A percentile compares a stretch with the other conserved stretches of the same genome.
These are phyloP conservation scores for Carex sylvatica DNA, from an alignment of 202 grass and related monocot genomes.

Conservation along the genomic window DNA sequence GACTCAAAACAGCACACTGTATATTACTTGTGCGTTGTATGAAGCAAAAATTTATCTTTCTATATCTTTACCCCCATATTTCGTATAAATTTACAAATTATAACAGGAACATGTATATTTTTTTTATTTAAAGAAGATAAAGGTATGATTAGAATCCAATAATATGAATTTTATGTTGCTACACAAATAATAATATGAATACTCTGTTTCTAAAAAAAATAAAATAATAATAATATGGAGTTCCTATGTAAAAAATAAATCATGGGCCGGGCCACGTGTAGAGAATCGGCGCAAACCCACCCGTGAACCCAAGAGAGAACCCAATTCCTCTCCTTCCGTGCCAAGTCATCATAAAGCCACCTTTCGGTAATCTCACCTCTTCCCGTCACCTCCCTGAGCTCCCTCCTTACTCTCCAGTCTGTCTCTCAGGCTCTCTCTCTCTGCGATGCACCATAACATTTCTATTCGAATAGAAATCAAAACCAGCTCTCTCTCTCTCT, in stretches of 20 bases:
- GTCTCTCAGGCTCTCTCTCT: neutral
- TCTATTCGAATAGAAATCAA: slow-evolving; percentile 6
- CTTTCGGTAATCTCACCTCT: neutral
- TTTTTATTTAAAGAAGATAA: neutral
- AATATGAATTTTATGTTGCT: neutral
- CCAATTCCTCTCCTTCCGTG: slow-evolving; percentile 30
- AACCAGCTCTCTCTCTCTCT: neutral
- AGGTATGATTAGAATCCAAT: neutral
- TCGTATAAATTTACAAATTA: neutral
- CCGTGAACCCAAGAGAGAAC: slow-evolving; percentile 21
- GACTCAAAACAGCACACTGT: too few relatives aligned
- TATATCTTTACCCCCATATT: too few relatives aligned
- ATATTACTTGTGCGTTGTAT: too few relatives aligned
- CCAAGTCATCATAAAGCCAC: slow-evolving; percentile 32
- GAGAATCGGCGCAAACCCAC: neutral
- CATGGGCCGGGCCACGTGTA: slow-evolving; percentile 3
- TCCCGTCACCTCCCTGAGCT: neutral
- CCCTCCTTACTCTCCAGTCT: neutral
- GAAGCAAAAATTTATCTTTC: too few relatives aligned
- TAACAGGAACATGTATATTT: neutral
- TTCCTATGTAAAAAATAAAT: neutral
- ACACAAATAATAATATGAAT: too few relatives aligned
- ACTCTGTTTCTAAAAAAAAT: too few relatives aligned
- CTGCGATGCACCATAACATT: neutral
- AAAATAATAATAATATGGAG: neutral